Base-by-base conservation (phyloP, 2,329 filamentous ascomycete species). In the Pestalotiopsis sp. region DNA sequence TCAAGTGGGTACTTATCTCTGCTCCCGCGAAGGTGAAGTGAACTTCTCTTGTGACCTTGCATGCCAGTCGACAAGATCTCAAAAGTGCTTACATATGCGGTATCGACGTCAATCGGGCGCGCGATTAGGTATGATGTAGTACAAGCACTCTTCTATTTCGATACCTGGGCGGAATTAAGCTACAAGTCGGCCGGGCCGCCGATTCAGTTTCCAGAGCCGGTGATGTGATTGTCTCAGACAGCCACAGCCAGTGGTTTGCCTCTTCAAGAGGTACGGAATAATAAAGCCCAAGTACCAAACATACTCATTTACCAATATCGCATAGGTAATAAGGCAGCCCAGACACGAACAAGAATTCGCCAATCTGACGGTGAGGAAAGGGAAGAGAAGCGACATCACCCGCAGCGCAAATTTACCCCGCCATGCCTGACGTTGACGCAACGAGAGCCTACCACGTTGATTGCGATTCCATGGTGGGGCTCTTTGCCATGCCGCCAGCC, bases 1-100 rank as follows among this genome's bases (percentile, higher is more conserved):
- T 31, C 41, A 62, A 62, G 59, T 62, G 59, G 59, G n/a, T 62
- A 62, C 45, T 17, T 52, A 52, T 52, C 45, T 52, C 45, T 52
- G 6, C 45, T 52, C 17, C 14, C 41, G 41, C n/a, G 45, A 52
- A n/a, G 45, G 7, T n/a, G 45, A 36, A 36, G 31, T 2, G 31
- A 36, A 36, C 31, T 9, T 36, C 31, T 36, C 45, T 52, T 52
- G 20, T 20, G 17, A 52, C 11, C 45, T 52, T 9, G 45, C 45
- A 52, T 52, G 17, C 45, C 45, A n/a, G 45, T 20, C 6, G 45
- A 20, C 6, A 20, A 52, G 45, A 52, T 52, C n/a, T 52, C 45
- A 52, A 49, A 49, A 17, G 17, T 20, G 20, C 20, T 17, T 52
- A 52, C 17, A 5, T 52, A 52, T n/a, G 14, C 7, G 45, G 45